A percentile compares a stretch with the other conserved stretches of the same genome.
phyloP scores from a whole-genome alignment of 441 rosid genomes.

The Aquilaria agallochum region DNA sequence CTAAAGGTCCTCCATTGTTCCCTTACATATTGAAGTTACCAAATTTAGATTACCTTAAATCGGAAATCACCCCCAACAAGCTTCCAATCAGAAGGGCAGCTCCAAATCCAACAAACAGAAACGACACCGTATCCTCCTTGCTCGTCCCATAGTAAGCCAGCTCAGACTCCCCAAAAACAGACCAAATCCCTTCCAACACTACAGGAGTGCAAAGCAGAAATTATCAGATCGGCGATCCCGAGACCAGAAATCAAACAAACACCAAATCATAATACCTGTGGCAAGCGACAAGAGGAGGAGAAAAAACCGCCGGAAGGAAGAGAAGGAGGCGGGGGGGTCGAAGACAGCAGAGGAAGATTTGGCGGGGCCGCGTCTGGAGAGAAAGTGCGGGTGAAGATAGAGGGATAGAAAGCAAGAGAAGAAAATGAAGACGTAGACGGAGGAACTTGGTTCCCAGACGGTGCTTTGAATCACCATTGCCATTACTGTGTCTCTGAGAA shows the following conservation, averaged over 20 bases:
- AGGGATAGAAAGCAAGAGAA: conserved; percentile 54
- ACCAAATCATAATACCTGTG: conserved; percentile 40
- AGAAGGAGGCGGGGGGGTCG: conserved; percentile 39
- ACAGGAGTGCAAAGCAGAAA: not conserved
- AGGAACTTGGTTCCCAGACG: conserved; percentile 68
- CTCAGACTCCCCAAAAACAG: conserved; percentile 81
- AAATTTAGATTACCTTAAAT: conserved; percentile 48
- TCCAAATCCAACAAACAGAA: conserved; percentile 52
- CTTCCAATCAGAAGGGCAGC: conserved; percentile 59
- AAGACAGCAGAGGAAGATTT: conserved; percentile 34
- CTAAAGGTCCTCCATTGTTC: not conserved
- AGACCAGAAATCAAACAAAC: not conserved
- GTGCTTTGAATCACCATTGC: conserved; percentile 61
- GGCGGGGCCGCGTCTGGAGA: conserved; percentile 26
- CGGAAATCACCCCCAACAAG: conserved; percentile 66
- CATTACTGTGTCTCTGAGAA: conserved; percentile 28
- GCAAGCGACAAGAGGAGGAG: conserved; percentile 64
- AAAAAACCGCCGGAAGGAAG: conserved; percentile 62
- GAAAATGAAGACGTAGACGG: conserved; percentile 51
- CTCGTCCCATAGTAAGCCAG: conserved; percentile 37
- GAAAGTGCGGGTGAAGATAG: conserved; percentile 35
- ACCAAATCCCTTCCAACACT: conserved; percentile 84
- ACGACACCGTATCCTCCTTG: conserved; percentile 49
- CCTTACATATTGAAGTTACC: not conserved
- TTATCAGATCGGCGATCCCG: conserved; percentile 1